Evolutionary conservation across 371 early-diverging fungal genomes (phyloP).

Genomic region (Nematocida ironsii): DNA sequence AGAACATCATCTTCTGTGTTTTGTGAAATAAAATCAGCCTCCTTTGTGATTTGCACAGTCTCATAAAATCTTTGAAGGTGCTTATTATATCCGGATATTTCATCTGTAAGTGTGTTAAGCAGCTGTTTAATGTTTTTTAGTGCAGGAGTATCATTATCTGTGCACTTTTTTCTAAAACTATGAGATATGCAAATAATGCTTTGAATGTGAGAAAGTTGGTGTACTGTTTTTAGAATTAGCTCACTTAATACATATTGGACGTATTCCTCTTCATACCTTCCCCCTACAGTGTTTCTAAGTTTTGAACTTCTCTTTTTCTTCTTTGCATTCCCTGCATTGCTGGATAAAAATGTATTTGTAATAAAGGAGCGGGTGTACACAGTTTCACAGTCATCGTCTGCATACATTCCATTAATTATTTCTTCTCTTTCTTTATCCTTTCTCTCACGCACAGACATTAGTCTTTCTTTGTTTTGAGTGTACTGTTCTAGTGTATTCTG

Average conservation of each 20-base stretch:
- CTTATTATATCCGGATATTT: background rate
- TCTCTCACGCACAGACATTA: constrained; percentile 35
- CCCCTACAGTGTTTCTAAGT: constrained; percentile 54
- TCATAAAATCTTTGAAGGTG: background rate
- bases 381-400: constrained; percentile 34
- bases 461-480: constrained; percentile 1
- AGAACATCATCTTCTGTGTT: constrained; percentile 55
- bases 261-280: constrained; percentile 58
- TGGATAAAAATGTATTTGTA: constrained; percentile 42
- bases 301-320: constrained; percentile 55
- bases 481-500: constrained; percentile 8
- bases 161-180: background rate
- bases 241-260: constrained; percentile 57
- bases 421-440: constrained; percentile 56
- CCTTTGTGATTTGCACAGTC: background rate
- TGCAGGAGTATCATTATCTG: background rate
- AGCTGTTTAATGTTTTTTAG: background rate
- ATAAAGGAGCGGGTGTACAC: constrained; percentile 45
- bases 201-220: background rate
- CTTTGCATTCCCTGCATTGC: background rate
- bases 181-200: background rate
- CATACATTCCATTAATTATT: constrained; percentile 22
- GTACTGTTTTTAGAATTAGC: constrained; percentile 20
- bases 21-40: constrained; percentile 40
- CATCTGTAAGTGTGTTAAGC: background rate